phyloP scores from a whole-genome alignment of 768 basidiomycete species.

The Lactarius psammicola region DNA sequence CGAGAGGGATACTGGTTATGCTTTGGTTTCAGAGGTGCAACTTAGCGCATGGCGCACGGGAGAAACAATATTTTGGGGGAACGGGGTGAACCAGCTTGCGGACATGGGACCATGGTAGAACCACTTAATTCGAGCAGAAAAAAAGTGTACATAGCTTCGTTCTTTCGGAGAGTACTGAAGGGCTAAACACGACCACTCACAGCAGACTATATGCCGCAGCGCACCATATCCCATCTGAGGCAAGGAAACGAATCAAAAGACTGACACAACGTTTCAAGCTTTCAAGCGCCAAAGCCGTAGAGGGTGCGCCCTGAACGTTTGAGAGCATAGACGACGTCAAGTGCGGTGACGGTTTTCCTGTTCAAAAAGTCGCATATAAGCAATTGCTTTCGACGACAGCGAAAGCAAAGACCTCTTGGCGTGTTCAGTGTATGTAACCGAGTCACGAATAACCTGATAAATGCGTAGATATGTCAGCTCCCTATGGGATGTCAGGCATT shows the following conservation, averaged over 20 bases:
- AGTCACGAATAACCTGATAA: slow-evolving; percentile 46
- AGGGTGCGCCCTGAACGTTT: slow-evolving; percentile 58
- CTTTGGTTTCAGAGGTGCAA: slow-evolving; percentile 51
- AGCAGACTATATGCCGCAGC: neutral
- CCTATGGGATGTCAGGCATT: neutral
- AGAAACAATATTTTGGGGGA: neutral
- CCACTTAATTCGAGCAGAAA: neutral
- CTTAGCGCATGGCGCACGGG: neutral
- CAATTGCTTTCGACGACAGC: neutral
- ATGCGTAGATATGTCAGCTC: neutral
- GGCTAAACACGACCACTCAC: neutral
- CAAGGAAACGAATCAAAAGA: neutral
- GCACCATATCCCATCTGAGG: neutral
- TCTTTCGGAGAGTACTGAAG: neutral
- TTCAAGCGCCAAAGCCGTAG: slow-evolving; percentile 53
- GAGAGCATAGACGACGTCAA: slow-evolving; percentile 61
- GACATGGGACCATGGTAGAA: neutral
- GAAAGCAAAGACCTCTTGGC: slow-evolving; percentile 44
- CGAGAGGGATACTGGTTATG: slow-evolving; percentile 88
- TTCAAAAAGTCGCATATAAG: neutral
- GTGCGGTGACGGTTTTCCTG: slow-evolving; percentile 54
- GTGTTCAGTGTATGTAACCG: slow-evolving; percentile 66
- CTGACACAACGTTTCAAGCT: too few relatives aligned
- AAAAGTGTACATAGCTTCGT: neutral
- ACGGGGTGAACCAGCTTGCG: neutral